Evolutionary conservation across 805 yeast species (phyloP), one percentile per base, ranked within the genome.

Genomic region (Myxozyma mucilagina): DNA sequence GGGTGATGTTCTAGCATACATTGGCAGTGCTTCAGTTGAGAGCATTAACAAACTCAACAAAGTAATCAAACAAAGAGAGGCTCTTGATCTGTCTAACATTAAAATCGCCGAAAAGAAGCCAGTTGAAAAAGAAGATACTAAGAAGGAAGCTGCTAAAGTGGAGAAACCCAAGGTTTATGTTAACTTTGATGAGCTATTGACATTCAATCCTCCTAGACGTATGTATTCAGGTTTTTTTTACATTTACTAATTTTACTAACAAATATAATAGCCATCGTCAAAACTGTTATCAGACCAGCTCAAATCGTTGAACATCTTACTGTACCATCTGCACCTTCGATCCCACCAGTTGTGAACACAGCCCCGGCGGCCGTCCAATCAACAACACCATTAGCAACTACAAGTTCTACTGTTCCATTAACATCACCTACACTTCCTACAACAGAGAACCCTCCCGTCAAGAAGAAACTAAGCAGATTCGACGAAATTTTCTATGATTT

Each of bases 1-100:
- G 76, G 98, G 98, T 65, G 99, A 93, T 73, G 93, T 92, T 1
- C 79, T 92, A 66, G 94, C 96, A 0, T 85, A 83, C 71, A 70
- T 92, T 55, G 97, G 98, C 34, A 75, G 82, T 63, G 87, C 92
- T 56, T 75, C 89, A 10, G 69, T 77, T 42, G 84, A 82, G 8
- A 75, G 86, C 6, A 84, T 85, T 29, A 69, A 74, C 18, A 72
- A 76, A 20, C 79, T 92, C 60, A 78, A 88, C 5, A 75, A 82
- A 35, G 86, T 78, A 70, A 74, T 92, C 65, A 77, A 81, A 53
- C 74, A 79, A 38, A 81, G 81, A 65, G 81, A 82, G 64, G 86
- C 83, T 68, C 77, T 91, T 65, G 97, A 92, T 72, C 78, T 91
- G 61, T 81, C 90, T 45, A 83, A 87, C 73, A 84, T 91, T 63